A percentile compares a stretch with the other conserved stretches of the same genome.
Evolutionary conservation across 805 yeast species (phyloP).

Genomic region (Ogataea degrootiae): DNA sequence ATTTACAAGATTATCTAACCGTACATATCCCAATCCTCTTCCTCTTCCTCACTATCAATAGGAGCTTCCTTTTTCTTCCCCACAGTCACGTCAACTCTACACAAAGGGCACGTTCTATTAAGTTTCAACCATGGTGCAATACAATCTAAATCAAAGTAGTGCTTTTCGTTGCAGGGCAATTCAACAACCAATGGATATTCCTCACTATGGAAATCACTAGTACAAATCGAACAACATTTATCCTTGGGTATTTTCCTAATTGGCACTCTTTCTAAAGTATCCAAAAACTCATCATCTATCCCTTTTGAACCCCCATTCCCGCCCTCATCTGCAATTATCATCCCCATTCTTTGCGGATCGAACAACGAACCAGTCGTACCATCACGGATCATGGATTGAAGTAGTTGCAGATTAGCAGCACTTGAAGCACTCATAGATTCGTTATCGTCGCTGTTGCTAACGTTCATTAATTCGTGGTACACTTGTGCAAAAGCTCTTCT

Average conservation of each 20-base stretch:
- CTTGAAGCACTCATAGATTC: not conserved
- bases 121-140: slow-evolving; percentile 82
- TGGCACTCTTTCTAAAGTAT: slow-evolving; percentile 65
- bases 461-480: not conserved
- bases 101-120: slow-evolving; percentile 78
- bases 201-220: slow-evolving; percentile 65
- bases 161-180: slow-evolving; percentile 63
- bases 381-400: slow-evolving; percentile 4
- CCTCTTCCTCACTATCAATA: slow-evolving; percentile 52
- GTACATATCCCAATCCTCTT: slow-evolving; percentile 76
- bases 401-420: slow-evolving; percentile 1
- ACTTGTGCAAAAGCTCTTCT: not conserved
- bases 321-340: not conserved
- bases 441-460: not conserved
- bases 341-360: slow-evolving; percentile 7
- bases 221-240: slow-evolving; percentile 83
- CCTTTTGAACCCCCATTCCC: slow-evolving; percentile 32
- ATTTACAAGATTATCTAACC: slow-evolving; percentile 37
- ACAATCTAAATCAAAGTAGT: slow-evolving; percentile 84
- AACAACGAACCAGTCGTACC: slow-evolving; percentile 1
- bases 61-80: slow-evolving; percentile 36
- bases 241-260: slow-evolving; percentile 36
- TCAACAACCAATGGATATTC: slow-evolving; percentile 74
- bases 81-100: slow-evolving; percentile 66
- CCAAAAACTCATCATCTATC: slow-evolving; percentile 66